phyloP scores from a whole-genome alignment of 2,329 filamentous ascomycete species.

The Claviceps purpurea region DNA sequence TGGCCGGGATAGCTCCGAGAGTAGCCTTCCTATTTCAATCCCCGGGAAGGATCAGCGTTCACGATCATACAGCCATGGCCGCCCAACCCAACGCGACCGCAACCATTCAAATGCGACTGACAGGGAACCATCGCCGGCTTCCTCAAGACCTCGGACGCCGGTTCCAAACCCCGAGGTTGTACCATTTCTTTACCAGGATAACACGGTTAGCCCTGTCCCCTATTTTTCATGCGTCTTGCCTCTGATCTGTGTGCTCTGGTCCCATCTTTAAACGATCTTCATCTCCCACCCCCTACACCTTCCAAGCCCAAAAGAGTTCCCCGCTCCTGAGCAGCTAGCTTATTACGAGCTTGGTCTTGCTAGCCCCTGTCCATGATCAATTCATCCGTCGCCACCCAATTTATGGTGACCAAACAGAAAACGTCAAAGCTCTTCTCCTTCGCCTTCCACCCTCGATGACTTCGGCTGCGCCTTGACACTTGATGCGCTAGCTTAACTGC shows the following conservation, averaged over 20 bases:
- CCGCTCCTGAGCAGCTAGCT: neutral
- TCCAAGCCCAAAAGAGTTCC: neutral
- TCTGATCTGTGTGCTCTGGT: neutral
- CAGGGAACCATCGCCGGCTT: conserved; percentile 60
- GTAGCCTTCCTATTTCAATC: conserved; percentile 40
- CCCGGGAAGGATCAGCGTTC: conserved; percentile 46
- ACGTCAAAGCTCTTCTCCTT: neutral
- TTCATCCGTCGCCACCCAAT: conserved; percentile 1
- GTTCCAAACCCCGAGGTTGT: conserved; percentile 85
- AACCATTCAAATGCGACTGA: conserved; percentile 71
- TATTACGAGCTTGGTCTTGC: neutral
- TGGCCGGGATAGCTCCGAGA: conserved; percentile 60
- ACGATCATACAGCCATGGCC: conserved; percentile 47
- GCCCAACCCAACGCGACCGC: conserved; percentile 51
- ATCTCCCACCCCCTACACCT: neutral
- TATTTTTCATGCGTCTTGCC: conserved; percentile 3
- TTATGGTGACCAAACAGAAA: neutral
- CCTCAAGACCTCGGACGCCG: conserved; percentile 71
- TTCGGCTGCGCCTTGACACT: neutral
- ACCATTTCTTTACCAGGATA: conserved; percentile 89
- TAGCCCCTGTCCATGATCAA: conserved; percentile 1
- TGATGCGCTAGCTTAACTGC: neutral
- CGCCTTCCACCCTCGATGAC: neutral
- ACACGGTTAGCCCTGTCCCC: conserved; percentile 39
- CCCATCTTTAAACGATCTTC: conserved; percentile 1